Evolutionary conservation across 169 alveolate species (phyloP), one percentile per base, ranked within the genome.

Genomic region (Cryptosporidium tyzzeri): DNA sequence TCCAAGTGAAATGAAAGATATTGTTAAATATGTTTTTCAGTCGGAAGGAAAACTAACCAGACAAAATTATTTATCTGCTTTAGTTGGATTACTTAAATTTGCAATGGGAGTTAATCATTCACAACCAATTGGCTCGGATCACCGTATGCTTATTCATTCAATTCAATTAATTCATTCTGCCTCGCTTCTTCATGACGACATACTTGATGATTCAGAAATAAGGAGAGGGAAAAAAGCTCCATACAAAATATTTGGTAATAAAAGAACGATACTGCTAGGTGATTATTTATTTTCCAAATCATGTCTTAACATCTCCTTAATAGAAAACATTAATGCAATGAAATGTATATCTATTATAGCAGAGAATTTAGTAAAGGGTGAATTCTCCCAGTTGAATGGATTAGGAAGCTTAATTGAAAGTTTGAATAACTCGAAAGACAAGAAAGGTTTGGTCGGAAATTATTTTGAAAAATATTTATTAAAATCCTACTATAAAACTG

Each of bases 251-350:
- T 70, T 70, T 21, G 84, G 21, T 21, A 70, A 70, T 39, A 70
- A 70, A 70, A 70, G 6, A 18, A 62, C 58, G 1, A 70, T 70
- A 18, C 41, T 70, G 7, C 14, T 48, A 9, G 84, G 67, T 0
- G 84, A 69, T 39, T 69, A 41, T 39, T 44, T 70, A 62, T 70
- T 70, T 48, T 70, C 84, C 16, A 70, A 48, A n/a, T 37, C 84
- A 41, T 69, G 65, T 51, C 35, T 45, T 48, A 12, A 18, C 3
- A 51, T 44, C 18, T 41, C 65, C 4, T 21, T 70, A 14, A 14
- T 70, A 70, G 84, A 70, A 41, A 70, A 67, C 18, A 67, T 29
- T 8, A 70, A 70, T 23, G 65, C 37, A 70, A 70, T 70, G 58
- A 70, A 70, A 70, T 48, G 37, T 14, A 26, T 45, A 16, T 70